Conservation (phyloP, 2,329 filamentous ascomycete species). For the Aspergillus awamori region DNA sequence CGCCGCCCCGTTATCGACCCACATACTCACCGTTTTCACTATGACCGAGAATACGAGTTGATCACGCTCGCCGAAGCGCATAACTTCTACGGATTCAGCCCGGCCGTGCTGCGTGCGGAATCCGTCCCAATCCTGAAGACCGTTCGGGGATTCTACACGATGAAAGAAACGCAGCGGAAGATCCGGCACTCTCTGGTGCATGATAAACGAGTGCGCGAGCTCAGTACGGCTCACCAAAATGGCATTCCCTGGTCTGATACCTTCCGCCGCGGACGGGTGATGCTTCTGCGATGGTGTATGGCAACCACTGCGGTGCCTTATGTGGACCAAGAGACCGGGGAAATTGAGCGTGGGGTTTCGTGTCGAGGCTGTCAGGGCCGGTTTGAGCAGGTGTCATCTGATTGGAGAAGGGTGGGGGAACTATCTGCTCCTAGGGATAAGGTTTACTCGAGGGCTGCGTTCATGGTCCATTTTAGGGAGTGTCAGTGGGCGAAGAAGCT, state of each 20-base stretch:
- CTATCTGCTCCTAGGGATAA: neutral
- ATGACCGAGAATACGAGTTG: too few species aligned
- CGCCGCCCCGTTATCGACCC: too few species aligned
- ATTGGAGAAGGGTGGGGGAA: neutral
- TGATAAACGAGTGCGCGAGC: constrained; percentile 7
- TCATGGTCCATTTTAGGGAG: neutral
- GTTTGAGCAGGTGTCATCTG: neutral
- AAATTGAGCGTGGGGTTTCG: neutral
- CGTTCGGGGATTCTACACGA: constrained; percentile 15
- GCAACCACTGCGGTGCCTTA: constrained; percentile 22
- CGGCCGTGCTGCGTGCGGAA: too few species aligned
- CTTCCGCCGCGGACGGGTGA: too few species aligned
- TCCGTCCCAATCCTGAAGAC: too few species aligned
- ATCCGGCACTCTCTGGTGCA: too few species aligned
- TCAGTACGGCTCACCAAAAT: too few species aligned
- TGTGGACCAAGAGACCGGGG: constrained; percentile 17
- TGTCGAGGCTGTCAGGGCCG: neutral
- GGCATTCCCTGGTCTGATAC: too few species aligned
- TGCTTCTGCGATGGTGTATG: constrained; percentile 6
- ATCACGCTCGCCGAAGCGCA: too few species aligned
- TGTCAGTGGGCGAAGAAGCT: neutral
- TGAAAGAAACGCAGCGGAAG: constrained; percentile 16
- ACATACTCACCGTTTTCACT: too few species aligned
- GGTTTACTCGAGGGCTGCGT: neutral
- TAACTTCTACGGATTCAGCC: too few species aligned